Conservation (phyloP, 148 eudicot genomes). For the Cornus suecica region DNA sequence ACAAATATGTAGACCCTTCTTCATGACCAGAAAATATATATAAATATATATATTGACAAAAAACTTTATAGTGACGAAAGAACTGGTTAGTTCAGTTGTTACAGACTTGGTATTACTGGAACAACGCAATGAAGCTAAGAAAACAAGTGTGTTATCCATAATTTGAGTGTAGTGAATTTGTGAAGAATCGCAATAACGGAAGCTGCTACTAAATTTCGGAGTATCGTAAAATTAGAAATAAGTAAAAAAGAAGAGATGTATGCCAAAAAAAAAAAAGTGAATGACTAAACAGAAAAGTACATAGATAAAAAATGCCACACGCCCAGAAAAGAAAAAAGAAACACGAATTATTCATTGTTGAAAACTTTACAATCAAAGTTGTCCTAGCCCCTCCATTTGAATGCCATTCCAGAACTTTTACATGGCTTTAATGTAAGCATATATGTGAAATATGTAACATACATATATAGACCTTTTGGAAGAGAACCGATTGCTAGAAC, state of each 20-base stretch:
- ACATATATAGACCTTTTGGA: no score
- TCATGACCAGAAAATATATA: not conserved
- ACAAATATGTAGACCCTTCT: not conserved
- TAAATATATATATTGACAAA: not conserved
- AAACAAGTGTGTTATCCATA: not conserved
- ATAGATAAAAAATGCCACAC: no score
- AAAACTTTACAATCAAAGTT: not conserved
- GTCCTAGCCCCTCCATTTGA: not conserved
- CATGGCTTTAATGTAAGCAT: not conserved
- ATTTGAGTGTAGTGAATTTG: not conserved
- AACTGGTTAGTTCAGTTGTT: not conserved
- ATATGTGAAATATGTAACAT: no score
- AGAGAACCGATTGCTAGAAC: not conserved
- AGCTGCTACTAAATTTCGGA: not conserved
- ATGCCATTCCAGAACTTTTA: not conserved
- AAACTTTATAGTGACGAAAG: not conserved
- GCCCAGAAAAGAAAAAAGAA: not conserved
- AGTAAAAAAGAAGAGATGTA: not conserved
- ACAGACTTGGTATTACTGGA: not conserved
- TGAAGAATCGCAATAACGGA: not conserved
- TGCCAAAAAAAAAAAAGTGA: no score
- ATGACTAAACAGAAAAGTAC: no score
- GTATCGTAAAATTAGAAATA: not conserved
- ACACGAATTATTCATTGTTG: not conserved
- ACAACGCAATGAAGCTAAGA: not conserved